Base-by-base conservation (phyloP, 2,329 filamentous ascomycete species). In the Clarireedia sp. region DNA sequence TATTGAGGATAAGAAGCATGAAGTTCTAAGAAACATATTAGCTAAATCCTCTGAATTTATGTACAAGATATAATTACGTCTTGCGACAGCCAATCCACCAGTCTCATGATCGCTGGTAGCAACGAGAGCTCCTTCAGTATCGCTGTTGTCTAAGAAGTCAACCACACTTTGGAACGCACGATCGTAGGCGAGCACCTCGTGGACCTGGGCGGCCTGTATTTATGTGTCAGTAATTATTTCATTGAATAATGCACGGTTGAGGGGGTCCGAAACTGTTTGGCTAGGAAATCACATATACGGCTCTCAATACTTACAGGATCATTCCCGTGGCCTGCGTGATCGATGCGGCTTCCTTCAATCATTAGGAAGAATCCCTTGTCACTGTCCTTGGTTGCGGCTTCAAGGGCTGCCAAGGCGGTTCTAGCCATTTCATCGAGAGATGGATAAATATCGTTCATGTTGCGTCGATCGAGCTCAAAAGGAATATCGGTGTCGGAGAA, bases 301-400 rank as follows among this genome's bases (percentile, higher is more conserved):
- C 29, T 33, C 12, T 33, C 29, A 33, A 46, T 46, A 50, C 52
- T 40, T 44, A 55, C 88, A 0, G 89, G 88, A 64, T 94, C 89
- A 64, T 94, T 94, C 60, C 80, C 81, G 68, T 94, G 89, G 6
- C 90, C 94, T 3, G 94, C 92, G 69, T 99, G 94, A 67, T 99
- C 94, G 65, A 99, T 97, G 43, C 94, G 81, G 65, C 89, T 95
- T 4, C 91, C 94, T 72, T 99, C 94, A 59, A 99, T 95, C 92
- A 99, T 96, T 64, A 99, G 77, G 73, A 99, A 99, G 77, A 97
- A 99, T 4, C 94, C 94, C 71, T 95, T 84, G 43, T 97, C 90
- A 59, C 82, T 90, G 67, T 91, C 78, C 66, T 81, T 78, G 0
- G 94, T 96, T 0, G 91, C 94, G 57, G 84, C 83, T 59, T 87